Base-by-base conservation (phyloP, 495 filamentous ascomycete genomes). In the Cercophora samala region DNA sequence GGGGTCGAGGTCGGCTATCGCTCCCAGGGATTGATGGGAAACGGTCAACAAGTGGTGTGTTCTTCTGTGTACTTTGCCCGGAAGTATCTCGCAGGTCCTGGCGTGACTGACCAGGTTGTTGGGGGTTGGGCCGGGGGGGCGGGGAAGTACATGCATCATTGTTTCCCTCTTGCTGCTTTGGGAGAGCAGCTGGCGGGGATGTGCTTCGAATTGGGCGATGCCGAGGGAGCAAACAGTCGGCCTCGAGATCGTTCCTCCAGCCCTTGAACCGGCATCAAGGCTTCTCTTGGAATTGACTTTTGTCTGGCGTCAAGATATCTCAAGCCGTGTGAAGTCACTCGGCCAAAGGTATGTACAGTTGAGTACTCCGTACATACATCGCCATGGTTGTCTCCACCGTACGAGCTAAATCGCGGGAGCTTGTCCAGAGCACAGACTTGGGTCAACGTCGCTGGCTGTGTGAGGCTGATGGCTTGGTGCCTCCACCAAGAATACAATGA, bases 31-130 rank as follows among this genome's bases (percentile, higher is more conserved):
- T 46, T 46, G 37, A 46, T 46, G 37, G 37, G 37, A 46, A 46
- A 46, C 37, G 37, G 37, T 46, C 37, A 46, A 46, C 37, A 46
- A 13, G 37, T 46, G 37, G 37, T 46, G 37, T 46, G 37, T 46
- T 46, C 37, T 46, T 5, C 37, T 62, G 15, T 26, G 68, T 70
- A 70, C 68, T 70, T 68, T 52, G 5, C n/a, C 32, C 29, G n/a
- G 42, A 71, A 64, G 69, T 71, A 61, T 32, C 69, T 62, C 51
- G 23, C 52, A 64, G 42, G 66, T 68, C 63, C 66, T 64, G 56
- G 58, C 58, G 60, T 46, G 37, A 46, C 6, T 24, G 42, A 37
- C 53, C 54, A 26, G 56, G 52, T 61, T 46, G 51, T 17, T 56
- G 4, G 22, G 5, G 23, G 21, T 25, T 60, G 62, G 53, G 32